Percentiles rank a stretch among this genome's conserved stretches.
Evolutionary conservation across 2,329 filamentous ascomycete species (phyloP).

Genomic region (Penicillium sp.): DNA sequence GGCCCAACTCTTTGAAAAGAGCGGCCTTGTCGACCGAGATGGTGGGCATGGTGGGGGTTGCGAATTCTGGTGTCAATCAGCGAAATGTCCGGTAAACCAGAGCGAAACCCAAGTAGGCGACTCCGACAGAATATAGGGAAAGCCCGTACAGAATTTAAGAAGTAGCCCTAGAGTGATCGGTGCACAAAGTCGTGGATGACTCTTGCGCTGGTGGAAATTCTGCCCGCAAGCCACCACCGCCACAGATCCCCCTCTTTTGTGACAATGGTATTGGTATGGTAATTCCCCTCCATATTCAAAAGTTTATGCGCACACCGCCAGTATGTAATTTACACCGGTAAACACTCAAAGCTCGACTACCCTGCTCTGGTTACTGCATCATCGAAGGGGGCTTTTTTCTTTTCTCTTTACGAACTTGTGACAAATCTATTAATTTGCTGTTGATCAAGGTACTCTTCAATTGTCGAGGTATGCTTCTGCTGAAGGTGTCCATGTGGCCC

Average conservation of each 20-base stretch:
- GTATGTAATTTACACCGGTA: conserved; percentile 26
- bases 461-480: conserved; percentile 28
- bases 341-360: conserved; percentile 6
- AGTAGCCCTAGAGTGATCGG: conserved; percentile 8
- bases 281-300: conserved; percentile 3
- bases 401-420: neutral
- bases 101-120: neutral
- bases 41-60: conserved; percentile 74
- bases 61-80: conserved; percentile 19
- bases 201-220: conserved; percentile 26
- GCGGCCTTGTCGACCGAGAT: conserved; percentile 95
- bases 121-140: conserved; percentile 6
- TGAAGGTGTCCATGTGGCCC: conserved; percentile 34
- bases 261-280: conserved; percentile 22
- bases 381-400: conserved; percentile 16
- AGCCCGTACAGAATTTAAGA: conserved; percentile 7
- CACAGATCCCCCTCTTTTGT: conserved; percentile 32
- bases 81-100: neutral
- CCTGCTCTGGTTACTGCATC: conserved; percentile 13
- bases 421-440: conserved; percentile 21
- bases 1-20: conserved; percentile 88
- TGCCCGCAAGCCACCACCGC: conserved; percentile 34
- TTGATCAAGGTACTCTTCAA: neutral
- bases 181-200: conserved; percentile 20
- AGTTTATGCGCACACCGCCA: conserved; percentile 2